A percentile compares a stretch with the other conserved stretches of the same genome.
phyloP scores from a whole-genome alignment of 202 grass and related monocot genomes.

The Setaria italica region DNA sequence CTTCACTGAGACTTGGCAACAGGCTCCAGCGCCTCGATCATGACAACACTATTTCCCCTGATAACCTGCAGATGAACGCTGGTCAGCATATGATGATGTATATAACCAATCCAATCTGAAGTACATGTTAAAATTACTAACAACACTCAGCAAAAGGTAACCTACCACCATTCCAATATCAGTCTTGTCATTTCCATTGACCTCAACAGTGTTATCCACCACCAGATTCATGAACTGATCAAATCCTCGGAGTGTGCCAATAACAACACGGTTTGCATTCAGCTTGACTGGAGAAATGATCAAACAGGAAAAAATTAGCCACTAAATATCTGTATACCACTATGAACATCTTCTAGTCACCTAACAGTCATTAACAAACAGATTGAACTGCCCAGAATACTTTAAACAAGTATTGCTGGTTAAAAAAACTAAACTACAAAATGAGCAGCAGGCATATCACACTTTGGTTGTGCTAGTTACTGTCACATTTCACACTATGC shows the following conservation, averaged over 20 bases:
- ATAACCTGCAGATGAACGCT: slow-evolving; percentile 61
- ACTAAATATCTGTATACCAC: too few relatives aligned
- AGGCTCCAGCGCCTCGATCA: slow-evolving; percentile 95
- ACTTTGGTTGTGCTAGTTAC: not conserved
- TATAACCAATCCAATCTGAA: not conserved
- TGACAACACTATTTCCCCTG: slow-evolving; percentile 90
- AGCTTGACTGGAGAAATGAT: slow-evolving; percentile 64
- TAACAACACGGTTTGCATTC: slow-evolving; percentile 85
- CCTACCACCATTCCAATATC: slow-evolving; percentile 97
- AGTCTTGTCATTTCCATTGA: slow-evolving; percentile 84
- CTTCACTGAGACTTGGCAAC: slow-evolving; percentile 52
- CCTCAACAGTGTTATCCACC: slow-evolving; percentile 87
- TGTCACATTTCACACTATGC: not conserved
- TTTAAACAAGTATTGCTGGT: not conserved
- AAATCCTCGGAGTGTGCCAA: slow-evolving; percentile 88
- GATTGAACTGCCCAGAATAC: not conserved
- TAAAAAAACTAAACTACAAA: not conserved
- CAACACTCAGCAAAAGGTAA: not conserved
- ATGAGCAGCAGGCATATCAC: not conserved
- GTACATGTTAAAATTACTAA: not conserved
- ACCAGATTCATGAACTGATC: slow-evolving; percentile 99
- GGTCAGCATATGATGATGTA: not conserved
- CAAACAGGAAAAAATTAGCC: not conserved
- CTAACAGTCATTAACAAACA: not conserved
- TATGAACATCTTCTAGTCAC: too few relatives aligned